Percentiles rank a stretch among this genome's conserved stretches.
These are phyloP conservation scores for Vicia faba DNA, from an alignment of 306 rosid species.

Conservation along the genomic window DNA sequence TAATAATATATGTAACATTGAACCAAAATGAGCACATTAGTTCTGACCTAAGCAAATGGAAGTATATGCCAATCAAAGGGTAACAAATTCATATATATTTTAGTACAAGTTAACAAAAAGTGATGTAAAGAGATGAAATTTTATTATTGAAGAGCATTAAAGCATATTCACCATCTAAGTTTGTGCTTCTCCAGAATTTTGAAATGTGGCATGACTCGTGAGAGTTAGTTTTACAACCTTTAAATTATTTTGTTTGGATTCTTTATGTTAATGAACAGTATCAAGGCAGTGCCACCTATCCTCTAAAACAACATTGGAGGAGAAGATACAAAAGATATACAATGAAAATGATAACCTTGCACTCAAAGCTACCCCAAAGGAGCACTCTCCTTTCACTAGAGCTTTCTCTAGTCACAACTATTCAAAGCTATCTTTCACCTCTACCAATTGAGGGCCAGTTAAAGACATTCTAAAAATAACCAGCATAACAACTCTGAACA, in stretches of 20 bases:
- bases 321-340: no score
- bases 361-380: no score
- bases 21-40: conserved; percentile 26
- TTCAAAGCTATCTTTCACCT: no score
- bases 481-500: no score
- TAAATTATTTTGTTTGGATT: conserved; percentile 20
- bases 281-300: conserved; percentile 34
- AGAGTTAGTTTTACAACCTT: not conserved
- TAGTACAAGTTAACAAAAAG: conserved; percentile 5
- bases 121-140: not conserved
- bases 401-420: no score
- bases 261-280: conserved; percentile 13
- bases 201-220: not conserved
- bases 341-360: no score
- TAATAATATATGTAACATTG: conserved; percentile 6
- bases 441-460: no score
- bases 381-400: no score
- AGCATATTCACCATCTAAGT: conserved; percentile 7
- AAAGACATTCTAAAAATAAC: no score
- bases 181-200: conserved; percentile 18
- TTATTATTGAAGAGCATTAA: conserved; percentile 17
- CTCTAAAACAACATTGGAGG: conserved; percentile 27
- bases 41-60: conserved; percentile 3
- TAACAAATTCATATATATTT: conserved; percentile 7
- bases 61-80: conserved; percentile 17